A percentile compares a stretch with the other conserved stretches of the same genome.
Evolutionary conservation across 2,329 filamentous ascomycete genomes (phyloP).

Genomic region (Penicillium glabrum): DNA sequence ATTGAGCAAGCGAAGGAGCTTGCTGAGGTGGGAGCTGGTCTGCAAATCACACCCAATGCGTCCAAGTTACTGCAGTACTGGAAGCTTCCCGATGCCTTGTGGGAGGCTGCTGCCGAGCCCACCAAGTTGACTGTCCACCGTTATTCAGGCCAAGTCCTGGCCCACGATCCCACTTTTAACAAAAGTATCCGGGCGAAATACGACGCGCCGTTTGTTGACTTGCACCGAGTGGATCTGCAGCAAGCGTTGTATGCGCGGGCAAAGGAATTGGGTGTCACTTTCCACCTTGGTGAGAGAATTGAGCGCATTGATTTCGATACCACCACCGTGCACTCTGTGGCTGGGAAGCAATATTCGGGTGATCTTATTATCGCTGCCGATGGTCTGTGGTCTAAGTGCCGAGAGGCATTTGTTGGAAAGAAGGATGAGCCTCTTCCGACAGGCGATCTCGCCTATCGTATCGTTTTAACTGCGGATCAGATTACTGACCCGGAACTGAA

Average conservation of each 20-base stretch:
- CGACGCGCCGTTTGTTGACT: constrained; percentile 56
- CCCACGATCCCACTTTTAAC: constrained; percentile 54
- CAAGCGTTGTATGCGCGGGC: constrained; percentile 54
- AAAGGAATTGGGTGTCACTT: constrained; percentile 52
- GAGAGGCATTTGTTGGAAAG: constrained; percentile 49
- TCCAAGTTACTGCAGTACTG: constrained; percentile 33
- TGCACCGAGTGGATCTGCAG: constrained; percentile 65
- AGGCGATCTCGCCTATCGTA: constrained; percentile 65
- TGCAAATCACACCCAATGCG: constrained; percentile 52
- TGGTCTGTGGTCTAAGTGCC: constrained; percentile 62
- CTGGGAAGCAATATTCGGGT: constrained; percentile 44
- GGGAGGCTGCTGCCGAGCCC: constrained; percentile 32
- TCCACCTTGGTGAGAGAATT: constrained; percentile 53
- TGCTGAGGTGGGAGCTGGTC: constrained; percentile 61
- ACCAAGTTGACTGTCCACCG: constrained; percentile 34
- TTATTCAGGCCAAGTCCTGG: constrained; percentile 36
- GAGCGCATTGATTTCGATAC: constrained; percentile 38
- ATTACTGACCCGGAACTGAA: constrained; percentile 53
- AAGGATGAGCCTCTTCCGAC: constrained; percentile 56
- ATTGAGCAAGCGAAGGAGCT: constrained; percentile 33
- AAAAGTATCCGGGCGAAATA: constrained; percentile 56
- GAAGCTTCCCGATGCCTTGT: constrained; percentile 26
- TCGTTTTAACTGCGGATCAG: constrained; percentile 55
- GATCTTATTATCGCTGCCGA: constrained; percentile 65
- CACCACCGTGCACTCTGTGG: constrained; percentile 38